Percentiles rank a stretch among this genome's conserved stretches.
Conservation (phyloP, 306 rosid genomes). For the Cucurbita pepo region DNA sequence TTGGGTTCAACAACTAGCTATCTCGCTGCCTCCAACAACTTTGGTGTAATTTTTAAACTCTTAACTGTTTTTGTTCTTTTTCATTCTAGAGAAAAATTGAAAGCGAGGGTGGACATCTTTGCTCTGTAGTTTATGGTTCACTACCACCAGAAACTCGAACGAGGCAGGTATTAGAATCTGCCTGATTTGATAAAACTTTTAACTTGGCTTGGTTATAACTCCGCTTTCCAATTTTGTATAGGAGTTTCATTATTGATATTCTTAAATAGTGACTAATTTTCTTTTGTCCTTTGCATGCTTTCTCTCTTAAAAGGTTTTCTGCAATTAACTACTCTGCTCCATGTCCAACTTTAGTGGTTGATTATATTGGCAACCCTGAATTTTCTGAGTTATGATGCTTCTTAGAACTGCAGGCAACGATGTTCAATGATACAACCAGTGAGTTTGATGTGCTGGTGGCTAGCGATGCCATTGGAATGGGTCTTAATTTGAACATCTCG, state of each 20-base stretch:
- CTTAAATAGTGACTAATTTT: no score
- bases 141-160: conserved; percentile 97
- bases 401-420: conserved; percentile 74
- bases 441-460: conserved; percentile 97
- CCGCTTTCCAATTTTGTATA: not conserved
- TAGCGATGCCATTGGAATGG: conserved; percentile 97
- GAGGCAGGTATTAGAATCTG: conserved; percentile 55
- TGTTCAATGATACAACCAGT: conserved; percentile 70
- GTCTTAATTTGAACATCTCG: conserved; percentile 92
- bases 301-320: no score
- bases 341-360: no score
- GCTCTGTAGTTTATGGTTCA: conserved; percentile 95
- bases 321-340: no score
- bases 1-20: not conserved
- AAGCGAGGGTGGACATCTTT: conserved; percentile 54
- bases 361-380: not conserved
- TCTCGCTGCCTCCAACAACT: not conserved
- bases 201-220: not conserved
- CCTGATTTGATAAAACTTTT: conserved; percentile 5
- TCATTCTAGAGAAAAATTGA: conserved; percentile 55
- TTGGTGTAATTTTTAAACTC: not conserved
- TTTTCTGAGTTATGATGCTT: conserved; percentile 24
- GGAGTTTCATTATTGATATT: no score
- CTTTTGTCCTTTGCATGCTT: no score
- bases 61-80: conserved; percentile 1